Conservation (phyloP, 345 rosid genomes). For the Ricinus communis region DNA sequence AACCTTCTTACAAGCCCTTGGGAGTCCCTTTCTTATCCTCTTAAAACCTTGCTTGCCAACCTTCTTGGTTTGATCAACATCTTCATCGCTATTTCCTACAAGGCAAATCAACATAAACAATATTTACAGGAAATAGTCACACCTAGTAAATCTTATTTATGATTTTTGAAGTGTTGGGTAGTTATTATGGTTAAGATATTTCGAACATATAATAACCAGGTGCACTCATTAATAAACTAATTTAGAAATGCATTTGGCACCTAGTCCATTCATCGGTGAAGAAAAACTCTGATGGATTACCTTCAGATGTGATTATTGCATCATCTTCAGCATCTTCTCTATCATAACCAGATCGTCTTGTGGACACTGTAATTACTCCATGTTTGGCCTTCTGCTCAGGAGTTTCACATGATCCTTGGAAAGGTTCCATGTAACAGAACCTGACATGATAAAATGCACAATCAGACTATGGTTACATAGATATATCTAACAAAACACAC, state of each 20-base stretch:
- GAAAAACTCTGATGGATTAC: slow-evolving; percentile 1
- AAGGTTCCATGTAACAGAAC: slow-evolving; percentile 42
- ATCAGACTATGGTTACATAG: background rate
- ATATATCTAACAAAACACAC: background rate
- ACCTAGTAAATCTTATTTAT: too few relatives aligned
- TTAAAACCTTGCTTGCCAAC: background rate
- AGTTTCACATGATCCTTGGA: slow-evolving; percentile 27
- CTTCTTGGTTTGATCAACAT: background rate
- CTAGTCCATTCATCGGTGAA: background rate
- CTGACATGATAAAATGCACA: slow-evolving; percentile 8
- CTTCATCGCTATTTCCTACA: background rate
- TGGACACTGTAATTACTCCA: slow-evolving; percentile 30
- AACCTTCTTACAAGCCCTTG: slow-evolving; percentile 25
- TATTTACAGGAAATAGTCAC: background rate
- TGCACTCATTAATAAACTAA: background rate
- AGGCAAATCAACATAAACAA: background rate
- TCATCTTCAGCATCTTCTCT: slow-evolving; percentile 11
- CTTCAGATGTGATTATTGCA: slow-evolving; percentile 11
- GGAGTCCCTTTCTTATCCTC: slow-evolving; percentile 27
- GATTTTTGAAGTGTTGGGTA: too few relatives aligned
- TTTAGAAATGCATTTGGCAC: background rate
- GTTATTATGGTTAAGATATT: background rate
- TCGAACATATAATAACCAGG: too few relatives aligned
- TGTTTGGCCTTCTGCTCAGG: slow-evolving; percentile 25
- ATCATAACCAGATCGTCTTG: slow-evolving; percentile 29